phyloP scores from a whole-genome alignment of 2,329 filamentous ascomycete genomes.

The Aspergillus texensis region DNA sequence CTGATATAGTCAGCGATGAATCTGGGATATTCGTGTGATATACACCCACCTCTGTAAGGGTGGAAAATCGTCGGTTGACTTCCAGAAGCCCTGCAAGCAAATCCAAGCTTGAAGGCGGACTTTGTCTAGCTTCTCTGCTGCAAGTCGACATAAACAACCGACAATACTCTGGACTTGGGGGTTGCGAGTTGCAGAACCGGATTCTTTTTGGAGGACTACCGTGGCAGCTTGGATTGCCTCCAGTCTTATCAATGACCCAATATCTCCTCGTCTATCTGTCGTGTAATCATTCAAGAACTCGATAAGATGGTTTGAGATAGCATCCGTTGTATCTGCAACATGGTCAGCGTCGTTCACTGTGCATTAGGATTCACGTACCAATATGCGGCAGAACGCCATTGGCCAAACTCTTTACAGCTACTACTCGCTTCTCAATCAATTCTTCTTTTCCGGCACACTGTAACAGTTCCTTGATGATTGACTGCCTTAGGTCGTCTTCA shows the following conservation, averaged over 20 bases:
- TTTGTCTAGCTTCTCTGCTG: constrained; percentile 87
- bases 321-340: constrained; percentile 31
- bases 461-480: constrained; percentile 37
- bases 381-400: constrained; percentile 40
- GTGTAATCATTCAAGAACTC: constrained; percentile 79
- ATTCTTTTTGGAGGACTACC: constrained; percentile 30
- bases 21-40: background rate
- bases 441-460: constrained; percentile 40
- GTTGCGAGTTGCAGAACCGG: constrained; percentile 12
- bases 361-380: constrained; percentile 28
- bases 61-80: constrained; percentile 35
- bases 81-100: constrained; percentile 46
- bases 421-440: constrained; percentile 45
- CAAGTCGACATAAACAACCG: constrained; percentile 64
- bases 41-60: constrained; percentile 45
- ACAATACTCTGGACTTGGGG: constrained; percentile 31
- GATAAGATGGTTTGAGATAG: constrained; percentile 33
- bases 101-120: constrained; percentile 64
- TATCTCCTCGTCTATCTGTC: constrained; percentile 82
- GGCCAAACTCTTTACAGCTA: constrained; percentile 43
- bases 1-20: constrained; percentile 27
- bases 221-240: constrained; percentile 72
- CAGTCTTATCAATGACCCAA: constrained; percentile 82
- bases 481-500: constrained; percentile 25
- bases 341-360: constrained; percentile 21